phyloP scores from a whole-genome alignment of 164 flowering plant species.

The Chloranthus sessilifolius region DNA sequence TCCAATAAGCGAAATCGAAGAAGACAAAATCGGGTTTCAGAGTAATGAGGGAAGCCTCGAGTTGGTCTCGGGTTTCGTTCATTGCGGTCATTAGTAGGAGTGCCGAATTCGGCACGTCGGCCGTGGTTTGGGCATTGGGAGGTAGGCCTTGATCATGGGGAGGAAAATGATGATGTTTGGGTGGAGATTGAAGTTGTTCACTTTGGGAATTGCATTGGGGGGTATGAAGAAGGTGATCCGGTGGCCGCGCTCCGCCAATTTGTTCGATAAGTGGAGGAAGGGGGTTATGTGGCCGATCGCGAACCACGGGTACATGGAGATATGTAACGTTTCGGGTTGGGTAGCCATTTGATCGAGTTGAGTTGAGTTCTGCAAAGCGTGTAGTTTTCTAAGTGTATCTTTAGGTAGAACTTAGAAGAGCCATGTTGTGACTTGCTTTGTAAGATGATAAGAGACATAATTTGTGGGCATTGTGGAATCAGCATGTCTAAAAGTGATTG shows the following conservation, averaged over 20 bases:
- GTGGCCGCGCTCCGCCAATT: neutral
- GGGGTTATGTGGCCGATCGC: constrained; percentile 16
- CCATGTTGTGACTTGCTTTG: too few species aligned
- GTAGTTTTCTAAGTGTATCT: too few species aligned
- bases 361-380: too few species aligned
- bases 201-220: constrained; percentile 6
- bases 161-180: constrained; percentile 7
- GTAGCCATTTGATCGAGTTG: too few species aligned
- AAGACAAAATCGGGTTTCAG: constrained; percentile 28
- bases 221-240: constrained; percentile 10
- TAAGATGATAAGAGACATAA: too few species aligned
- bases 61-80: constrained; percentile 24
- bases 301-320: constrained; percentile 12
- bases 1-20: constrained; percentile 30
- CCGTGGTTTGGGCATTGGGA: constrained; percentile 14
- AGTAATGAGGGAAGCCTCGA: constrained; percentile 14
- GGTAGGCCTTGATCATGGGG: constrained; percentile 23
- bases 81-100: constrained; percentile 31
- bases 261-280: constrained; percentile 13
- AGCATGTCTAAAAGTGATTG: too few species aligned
- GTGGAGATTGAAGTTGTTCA: constrained; percentile 4
- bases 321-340: too few species aligned
- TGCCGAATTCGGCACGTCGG: constrained; percentile 6
- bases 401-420: too few species aligned
- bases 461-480: too few species aligned